Conservation (phyloP, 1,284 basidiomycete genomes). For the Cronartium quercuum region DNA sequence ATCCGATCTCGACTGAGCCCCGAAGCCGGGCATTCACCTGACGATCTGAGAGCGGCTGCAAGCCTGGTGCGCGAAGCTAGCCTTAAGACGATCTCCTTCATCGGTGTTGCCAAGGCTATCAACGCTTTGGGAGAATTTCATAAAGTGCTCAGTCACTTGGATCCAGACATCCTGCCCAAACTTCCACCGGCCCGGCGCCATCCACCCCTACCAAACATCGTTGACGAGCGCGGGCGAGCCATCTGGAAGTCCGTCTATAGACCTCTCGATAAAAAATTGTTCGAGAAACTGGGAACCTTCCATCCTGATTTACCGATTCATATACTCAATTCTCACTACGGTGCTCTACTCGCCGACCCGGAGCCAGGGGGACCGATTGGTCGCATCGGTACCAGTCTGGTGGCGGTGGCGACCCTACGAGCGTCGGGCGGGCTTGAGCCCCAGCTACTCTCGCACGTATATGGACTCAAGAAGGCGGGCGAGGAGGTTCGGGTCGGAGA, state of each 20-base stretch:
- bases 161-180: constrained; percentile 33
- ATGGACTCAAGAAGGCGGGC: constrained; percentile 77
- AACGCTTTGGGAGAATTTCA: constrained; percentile 5
- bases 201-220: background rate
- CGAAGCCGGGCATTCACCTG: background rate
- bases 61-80: constrained; percentile 86
- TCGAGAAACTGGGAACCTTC: constrained; percentile 75
- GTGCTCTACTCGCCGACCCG: constrained; percentile 67
- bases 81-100: constrained; percentile 85
- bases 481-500: constrained; percentile 42
- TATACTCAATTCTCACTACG: constrained; percentile 85
- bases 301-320: constrained; percentile 67
- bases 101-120: constrained; percentile 78
- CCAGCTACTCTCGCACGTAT: constrained; percentile 84
- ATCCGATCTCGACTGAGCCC: background rate
- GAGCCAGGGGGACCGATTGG: constrained; percentile 62
- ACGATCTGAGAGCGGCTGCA: constrained; percentile 52
- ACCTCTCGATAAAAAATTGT: constrained; percentile 80
- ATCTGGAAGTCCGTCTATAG: constrained; percentile 86
- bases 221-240: constrained; percentile 36
- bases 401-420: constrained; percentile 83
- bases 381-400: constrained; percentile 76
- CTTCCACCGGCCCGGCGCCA: background rate
- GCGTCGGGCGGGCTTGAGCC: constrained; percentile 82
- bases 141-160: constrained; percentile 22